Conservation (phyloP, 495 filamentous ascomycete genomes). For the Pseudotulostoma volvatum region DNA sequence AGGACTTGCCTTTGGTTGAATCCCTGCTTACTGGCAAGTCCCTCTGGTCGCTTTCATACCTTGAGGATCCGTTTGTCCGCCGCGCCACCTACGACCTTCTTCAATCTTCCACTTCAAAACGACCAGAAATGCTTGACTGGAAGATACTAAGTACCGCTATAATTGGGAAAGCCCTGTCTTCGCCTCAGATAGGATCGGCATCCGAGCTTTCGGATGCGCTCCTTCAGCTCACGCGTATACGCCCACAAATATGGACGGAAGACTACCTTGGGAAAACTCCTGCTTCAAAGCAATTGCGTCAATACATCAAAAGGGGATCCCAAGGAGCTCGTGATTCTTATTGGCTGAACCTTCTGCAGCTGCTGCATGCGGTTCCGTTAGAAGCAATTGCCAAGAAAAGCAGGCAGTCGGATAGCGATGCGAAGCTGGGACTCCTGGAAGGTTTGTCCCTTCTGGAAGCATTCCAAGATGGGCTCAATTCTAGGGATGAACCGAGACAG, state of each 20-base stretch:
- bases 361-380: slow-evolving; percentile 44
- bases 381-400: slow-evolving; percentile 33
- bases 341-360: slow-evolving; percentile 47
- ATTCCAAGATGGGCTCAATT: slow-evolving; percentile 49
- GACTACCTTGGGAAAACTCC: slow-evolving; percentile 51
- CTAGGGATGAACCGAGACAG: slow-evolving; percentile 52
- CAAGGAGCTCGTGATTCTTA: slow-evolving; percentile 50
- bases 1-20: slow-evolving; percentile 30
- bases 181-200: slow-evolving; percentile 55
- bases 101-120: slow-evolving; percentile 37
- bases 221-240: slow-evolving; percentile 38
- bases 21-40: slow-evolving; percentile 45
- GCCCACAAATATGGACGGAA: slow-evolving; percentile 60
- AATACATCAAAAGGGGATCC: slow-evolving; percentile 72
- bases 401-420: slow-evolving; percentile 22
- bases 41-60: slow-evolving; percentile 58
- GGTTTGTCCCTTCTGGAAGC: slow-evolving; percentile 37
- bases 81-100: slow-evolving; percentile 53
- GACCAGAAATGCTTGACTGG: slow-evolving; percentile 41
- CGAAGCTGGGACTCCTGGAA: slow-evolving; percentile 12
- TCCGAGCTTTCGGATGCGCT: slow-evolving; percentile 50
- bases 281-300: slow-evolving; percentile 42
- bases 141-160: slow-evolving; percentile 48
- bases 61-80: slow-evolving; percentile 56
- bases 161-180: slow-evolving; percentile 50